phyloP scores from a whole-genome alignment of 495 filamentous ascomycete species.

The Penicillium chermesinum region DNA sequence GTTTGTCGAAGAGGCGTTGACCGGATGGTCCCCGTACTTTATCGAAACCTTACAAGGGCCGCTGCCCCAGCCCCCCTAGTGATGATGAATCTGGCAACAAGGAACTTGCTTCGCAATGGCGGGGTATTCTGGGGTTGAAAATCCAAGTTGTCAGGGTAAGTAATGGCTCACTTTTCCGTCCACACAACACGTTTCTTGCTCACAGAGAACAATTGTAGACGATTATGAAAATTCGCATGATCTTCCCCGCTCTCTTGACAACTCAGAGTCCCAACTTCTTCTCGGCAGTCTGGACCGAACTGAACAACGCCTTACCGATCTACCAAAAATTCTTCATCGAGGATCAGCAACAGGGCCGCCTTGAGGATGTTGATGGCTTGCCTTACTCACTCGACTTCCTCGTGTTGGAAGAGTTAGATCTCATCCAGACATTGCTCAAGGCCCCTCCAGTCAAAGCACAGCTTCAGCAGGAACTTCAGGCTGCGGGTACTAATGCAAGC shows the following conservation, averaged over 20 bases:
- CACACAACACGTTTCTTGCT: too few species aligned
- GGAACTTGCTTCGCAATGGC: constrained; percentile 53
- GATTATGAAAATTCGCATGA: constrained; percentile 77
- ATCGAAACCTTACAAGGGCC: constrained; percentile 62
- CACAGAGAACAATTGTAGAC: constrained; percentile 45
- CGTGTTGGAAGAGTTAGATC: constrained; percentile 86
- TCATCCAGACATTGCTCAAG: constrained; percentile 80
- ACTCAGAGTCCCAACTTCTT: constrained; percentile 77
- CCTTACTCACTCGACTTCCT: constrained; percentile 94
- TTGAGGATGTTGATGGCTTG: constrained; percentile 88
- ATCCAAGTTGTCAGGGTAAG: constrained; percentile 76
- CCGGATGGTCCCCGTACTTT: constrained; percentile 84
- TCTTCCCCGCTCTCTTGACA: constrained; percentile 77
- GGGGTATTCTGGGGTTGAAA: constrained; percentile 79
- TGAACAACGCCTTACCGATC: constrained; percentile 60
- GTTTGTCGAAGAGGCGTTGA: constrained; percentile 81
- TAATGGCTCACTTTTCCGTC: too few species aligned
- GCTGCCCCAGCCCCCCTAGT: constrained; percentile 58
- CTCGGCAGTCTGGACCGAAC: constrained; percentile 78
- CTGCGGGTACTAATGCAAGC: constrained; percentile 50
- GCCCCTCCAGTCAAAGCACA: constrained; percentile 81
- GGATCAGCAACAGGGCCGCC: constrained; percentile 74
- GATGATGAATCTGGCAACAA: constrained; percentile 50
- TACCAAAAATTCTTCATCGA: constrained; percentile 82
- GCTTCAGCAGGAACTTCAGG: constrained; percentile 66